These are phyloP conservation scores for Maudiozyma turicensis DNA, from an alignment of 805 yeast genomes.

Conservation along the genomic window DNA sequence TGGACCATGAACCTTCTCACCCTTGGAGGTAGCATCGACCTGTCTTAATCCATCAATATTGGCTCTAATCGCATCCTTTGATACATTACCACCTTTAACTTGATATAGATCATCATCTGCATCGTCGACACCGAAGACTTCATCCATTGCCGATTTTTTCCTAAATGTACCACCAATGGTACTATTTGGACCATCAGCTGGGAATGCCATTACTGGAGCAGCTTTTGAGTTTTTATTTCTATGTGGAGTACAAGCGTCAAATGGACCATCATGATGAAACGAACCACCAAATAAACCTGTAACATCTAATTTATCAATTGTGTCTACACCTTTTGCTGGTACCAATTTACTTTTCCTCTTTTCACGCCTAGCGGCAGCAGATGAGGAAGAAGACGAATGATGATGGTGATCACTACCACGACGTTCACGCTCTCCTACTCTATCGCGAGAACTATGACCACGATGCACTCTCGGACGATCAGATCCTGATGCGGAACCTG, in stretches of 20 bases:
- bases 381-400: conserved; percentile 2
- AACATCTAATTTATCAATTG: conserved; percentile 91
- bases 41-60: conserved; percentile 43
- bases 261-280: conserved; percentile 98
- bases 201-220: conserved; percentile 94
- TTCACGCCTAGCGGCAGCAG: conserved; percentile 13
- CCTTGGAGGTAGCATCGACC: conserved; percentile 61
- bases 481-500: neutral
- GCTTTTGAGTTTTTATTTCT: conserved; percentile 67
- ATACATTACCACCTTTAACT: conserved; percentile 13
- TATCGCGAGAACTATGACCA: conserved; percentile 5
- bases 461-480: neutral
- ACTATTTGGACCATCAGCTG: conserved; percentile 83
- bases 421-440: conserved; percentile 8
- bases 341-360: conserved; percentile 33
- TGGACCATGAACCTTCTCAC: conserved; percentile 74
- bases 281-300: conserved; percentile 91
- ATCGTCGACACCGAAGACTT: conserved; percentile 60
- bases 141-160: conserved; percentile 55
- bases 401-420: conserved; percentile 6
- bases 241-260: conserved; percentile 96
- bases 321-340: conserved; percentile 70
- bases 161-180: conserved; percentile 44
- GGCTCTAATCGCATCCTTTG: conserved; percentile 38
- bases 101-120: conserved; percentile 27